Conservation (phyloP, 208 protist species). For the Crithidia brevicula region DNA sequence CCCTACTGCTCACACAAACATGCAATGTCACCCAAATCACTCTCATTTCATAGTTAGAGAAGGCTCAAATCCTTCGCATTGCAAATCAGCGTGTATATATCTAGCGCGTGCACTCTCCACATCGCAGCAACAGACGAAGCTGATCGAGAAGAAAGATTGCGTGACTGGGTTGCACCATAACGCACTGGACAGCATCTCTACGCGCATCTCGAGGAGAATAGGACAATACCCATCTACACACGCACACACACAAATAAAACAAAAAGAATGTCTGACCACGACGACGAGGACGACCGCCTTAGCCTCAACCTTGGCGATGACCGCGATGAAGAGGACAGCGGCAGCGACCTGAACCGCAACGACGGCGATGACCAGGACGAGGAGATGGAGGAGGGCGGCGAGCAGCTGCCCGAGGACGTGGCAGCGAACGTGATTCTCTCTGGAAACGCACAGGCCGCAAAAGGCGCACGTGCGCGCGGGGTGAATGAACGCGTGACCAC, state of each 20-base stretch:
- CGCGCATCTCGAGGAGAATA: too few species aligned
- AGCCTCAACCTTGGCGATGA: conserved; percentile 62
- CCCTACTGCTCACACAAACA: too few species aligned
- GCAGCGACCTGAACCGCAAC: conserved; percentile 21
- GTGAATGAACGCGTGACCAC: conserved; percentile 93
- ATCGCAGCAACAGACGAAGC: too few species aligned
- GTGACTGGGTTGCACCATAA: too few species aligned
- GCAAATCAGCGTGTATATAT: too few species aligned
- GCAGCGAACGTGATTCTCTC: conserved; percentile 61
- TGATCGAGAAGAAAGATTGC: too few species aligned
- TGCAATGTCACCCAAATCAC: too few species aligned
- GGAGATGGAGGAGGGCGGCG: conserved; percentile 37
- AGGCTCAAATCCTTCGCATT: too few species aligned
- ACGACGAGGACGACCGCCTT: conserved; percentile 63
- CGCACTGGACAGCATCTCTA: too few species aligned
- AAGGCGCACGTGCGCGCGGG: conserved; percentile 44
- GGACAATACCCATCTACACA: conserved; percentile 10
- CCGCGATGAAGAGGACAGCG: conserved; percentile 41
- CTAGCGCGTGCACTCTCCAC: too few species aligned
- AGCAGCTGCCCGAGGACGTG: conserved; percentile 54
- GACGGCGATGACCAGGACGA: conserved; percentile 39
- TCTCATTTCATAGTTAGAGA: too few species aligned
- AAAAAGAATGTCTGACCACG: conserved; percentile 47
- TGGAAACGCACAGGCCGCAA: conserved; percentile 47
- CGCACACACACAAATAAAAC: conserved; percentile 9